A percentile compares a stretch with the other conserved stretches of the same genome.
Evolutionary conservation across 345 rosid species (phyloP).

Genomic region (Eucalyptus camaldulensis): DNA sequence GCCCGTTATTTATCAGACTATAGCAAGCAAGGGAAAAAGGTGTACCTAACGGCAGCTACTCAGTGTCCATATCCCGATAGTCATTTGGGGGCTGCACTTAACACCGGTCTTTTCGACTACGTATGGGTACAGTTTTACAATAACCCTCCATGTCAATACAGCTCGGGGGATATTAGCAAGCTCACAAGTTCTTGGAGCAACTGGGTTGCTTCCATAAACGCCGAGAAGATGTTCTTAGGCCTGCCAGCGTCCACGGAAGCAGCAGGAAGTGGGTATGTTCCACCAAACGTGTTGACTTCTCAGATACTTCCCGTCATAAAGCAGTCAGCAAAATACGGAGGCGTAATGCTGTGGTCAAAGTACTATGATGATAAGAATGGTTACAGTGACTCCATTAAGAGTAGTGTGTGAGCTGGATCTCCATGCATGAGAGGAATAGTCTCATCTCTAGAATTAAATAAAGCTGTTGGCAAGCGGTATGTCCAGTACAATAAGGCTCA

Average conservation of each 20-base stretch:
- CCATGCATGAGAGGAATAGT: background rate
- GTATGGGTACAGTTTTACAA: slow-evolving; percentile 57
- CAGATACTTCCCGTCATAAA: slow-evolving; percentile 28
- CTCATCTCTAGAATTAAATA: background rate
- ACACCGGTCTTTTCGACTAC: slow-evolving; percentile 33
- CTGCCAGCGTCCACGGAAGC: slow-evolving; percentile 53
- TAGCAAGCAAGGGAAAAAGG: slow-evolving; percentile 17
- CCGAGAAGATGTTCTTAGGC: slow-evolving; percentile 24
- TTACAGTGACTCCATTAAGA: slow-evolving; percentile 24
- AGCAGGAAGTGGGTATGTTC: slow-evolving; percentile 39
- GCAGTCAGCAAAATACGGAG: slow-evolving; percentile 36
- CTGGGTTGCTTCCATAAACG: slow-evolving; percentile 26
- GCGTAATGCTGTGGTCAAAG: slow-evolving; percentile 56
- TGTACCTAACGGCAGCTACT: slow-evolving; percentile 48
- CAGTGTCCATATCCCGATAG: slow-evolving; percentile 58
- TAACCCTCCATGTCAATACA: slow-evolving; percentile 40
- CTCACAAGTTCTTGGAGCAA: slow-evolving; percentile 32
- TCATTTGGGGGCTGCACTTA: slow-evolving; percentile 23
- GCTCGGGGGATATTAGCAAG: slow-evolving; percentile 8
- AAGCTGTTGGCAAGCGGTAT: background rate
- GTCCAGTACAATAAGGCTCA: background rate
- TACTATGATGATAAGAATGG: slow-evolving; percentile 33
- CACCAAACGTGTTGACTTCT: slow-evolving; percentile 21
- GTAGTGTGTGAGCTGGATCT: slow-evolving; percentile 8
- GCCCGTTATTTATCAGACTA: slow-evolving; percentile 12